Conservation (phyloP, 1,139 yeast genomes). For the Pichia sp. region DNA sequence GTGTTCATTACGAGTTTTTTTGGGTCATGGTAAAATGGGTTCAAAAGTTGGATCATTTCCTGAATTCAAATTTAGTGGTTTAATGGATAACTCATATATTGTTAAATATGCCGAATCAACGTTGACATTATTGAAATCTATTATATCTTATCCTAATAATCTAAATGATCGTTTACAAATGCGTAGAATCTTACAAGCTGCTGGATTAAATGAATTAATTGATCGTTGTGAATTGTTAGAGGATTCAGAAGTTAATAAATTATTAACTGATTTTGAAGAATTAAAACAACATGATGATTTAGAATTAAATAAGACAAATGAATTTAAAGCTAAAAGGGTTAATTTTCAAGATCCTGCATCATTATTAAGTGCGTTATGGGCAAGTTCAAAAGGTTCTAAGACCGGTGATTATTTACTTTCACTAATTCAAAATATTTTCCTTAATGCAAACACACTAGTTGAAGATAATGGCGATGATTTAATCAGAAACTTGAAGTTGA, state of each 20-base stretch:
- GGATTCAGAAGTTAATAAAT: constrained; percentile 58
- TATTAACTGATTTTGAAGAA: constrained; percentile 58
- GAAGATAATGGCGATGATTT: constrained; percentile 43
- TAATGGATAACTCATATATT: constrained; percentile 61
- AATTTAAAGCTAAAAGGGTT: constrained; percentile 48
- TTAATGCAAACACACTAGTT: constrained; percentile 53
- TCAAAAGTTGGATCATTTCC: constrained; percentile 90
- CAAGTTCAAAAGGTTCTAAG: constrained; percentile 61
- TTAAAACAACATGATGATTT: constrained; percentile 66
- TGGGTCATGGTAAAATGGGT: constrained; percentile 85
- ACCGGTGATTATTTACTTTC: constrained; percentile 69
- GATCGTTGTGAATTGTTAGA: constrained; percentile 56
- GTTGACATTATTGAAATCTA: constrained; percentile 66
- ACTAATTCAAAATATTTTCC: constrained; percentile 76
- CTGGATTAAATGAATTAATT: constrained; percentile 65
- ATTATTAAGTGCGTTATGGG: constrained; percentile 62
- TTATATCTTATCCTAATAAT: constrained; percentile 62
- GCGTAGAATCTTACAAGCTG: constrained; percentile 69
- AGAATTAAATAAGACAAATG: constrained; percentile 54
- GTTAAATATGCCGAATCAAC: constrained; percentile 78
- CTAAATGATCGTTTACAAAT: constrained; percentile 64
- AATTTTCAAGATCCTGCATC: constrained; percentile 74
- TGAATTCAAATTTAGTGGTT: constrained; percentile 63
- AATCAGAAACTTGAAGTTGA: constrained; percentile 63
- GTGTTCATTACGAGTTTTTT: constrained; percentile 65